Percentiles rank a stretch among this genome's conserved stretches.
These are phyloP conservation scores for Skeletonema grethae DNA, from an alignment of 108 stramenopile genomes.

Conservation along the genomic window DNA sequence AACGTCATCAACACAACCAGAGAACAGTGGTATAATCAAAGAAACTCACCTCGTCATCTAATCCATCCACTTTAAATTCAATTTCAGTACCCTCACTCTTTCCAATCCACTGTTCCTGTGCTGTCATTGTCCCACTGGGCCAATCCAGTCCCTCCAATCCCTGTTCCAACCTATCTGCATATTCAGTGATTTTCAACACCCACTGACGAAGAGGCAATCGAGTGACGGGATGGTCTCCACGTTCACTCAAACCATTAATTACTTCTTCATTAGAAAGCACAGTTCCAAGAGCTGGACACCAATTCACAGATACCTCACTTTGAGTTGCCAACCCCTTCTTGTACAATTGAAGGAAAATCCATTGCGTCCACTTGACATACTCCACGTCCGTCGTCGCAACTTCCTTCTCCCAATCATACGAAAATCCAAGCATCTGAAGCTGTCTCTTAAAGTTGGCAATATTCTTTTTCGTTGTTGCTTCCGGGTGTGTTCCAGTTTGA, in stretches of 20 bases:
- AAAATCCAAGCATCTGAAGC: conserved; percentile 94
- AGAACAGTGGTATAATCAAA: background rate
- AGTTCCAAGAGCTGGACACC: conserved; percentile 97
- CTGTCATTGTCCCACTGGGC: conserved; percentile 92
- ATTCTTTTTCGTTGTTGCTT: conserved; percentile 88
- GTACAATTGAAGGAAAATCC: conserved; percentile 95
- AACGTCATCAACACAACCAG: background rate
- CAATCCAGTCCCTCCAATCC: conserved; percentile 92
- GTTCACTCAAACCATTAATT: conserved; percentile 94
- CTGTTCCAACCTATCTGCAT: conserved; percentile 93
- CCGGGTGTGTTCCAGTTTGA: conserved; percentile 96
- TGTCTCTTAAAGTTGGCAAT: conserved; percentile 96
- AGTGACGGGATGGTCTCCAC: conserved; percentile 93
- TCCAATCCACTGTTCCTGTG: conserved; percentile 97
- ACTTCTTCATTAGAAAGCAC: conserved; percentile 99
- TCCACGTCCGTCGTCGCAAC: conserved; percentile 93
- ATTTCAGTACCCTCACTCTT: conserved; percentile 87
- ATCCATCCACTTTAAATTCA: conserved; percentile 74
- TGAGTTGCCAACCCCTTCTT: conserved; percentile 91
- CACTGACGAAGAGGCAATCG: conserved; percentile 94
- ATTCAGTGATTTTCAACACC: conserved; percentile 96
- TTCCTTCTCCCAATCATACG: conserved; percentile 98
- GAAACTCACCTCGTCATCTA: conserved; percentile 52
- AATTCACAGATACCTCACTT: conserved; percentile 91
- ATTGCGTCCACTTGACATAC: conserved; percentile 99